Conservation (phyloP, 2,329 filamentous ascomycete species). For the Ophiostoma sp. region DNA sequence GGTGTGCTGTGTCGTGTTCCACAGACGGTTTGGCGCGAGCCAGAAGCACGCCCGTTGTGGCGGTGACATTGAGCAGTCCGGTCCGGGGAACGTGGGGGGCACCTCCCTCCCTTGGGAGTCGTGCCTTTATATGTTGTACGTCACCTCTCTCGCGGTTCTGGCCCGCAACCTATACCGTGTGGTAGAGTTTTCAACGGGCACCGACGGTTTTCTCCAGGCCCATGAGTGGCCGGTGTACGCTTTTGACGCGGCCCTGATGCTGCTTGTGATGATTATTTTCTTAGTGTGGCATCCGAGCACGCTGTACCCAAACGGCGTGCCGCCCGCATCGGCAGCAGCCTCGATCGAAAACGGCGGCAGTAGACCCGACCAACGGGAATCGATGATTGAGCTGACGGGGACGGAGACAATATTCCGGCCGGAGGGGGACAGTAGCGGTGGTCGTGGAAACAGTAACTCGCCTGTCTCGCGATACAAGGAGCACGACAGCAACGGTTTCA, state of each 20-base stretch:
- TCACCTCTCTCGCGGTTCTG: slow-evolving; percentile 42
- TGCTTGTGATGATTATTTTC: slow-evolving; percentile 32
- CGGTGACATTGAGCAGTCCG: background rate
- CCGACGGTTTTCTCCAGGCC: slow-evolving; percentile 42
- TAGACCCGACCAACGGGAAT: background rate
- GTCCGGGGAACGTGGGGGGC: background rate
- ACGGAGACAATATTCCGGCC: background rate
- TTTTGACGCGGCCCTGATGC: slow-evolving; percentile 47
- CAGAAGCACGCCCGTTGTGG: background rate
- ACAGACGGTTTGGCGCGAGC: slow-evolving; percentile 34
- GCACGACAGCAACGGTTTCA: background rate
- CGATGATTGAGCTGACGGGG: slow-evolving; percentile 22
- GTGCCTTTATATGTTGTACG: slow-evolving; percentile 41
- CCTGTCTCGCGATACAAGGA: background rate
- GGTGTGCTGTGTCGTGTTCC: slow-evolving; percentile 46
- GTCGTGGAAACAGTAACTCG: background rate
- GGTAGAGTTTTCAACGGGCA: slow-evolving; percentile 49
- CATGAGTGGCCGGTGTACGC: slow-evolving; percentile 48
- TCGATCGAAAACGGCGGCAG: background rate
- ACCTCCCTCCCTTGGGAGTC: slow-evolving; percentile 36
- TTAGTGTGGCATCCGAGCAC: slow-evolving; percentile 31
- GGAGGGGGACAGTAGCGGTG: background rate
- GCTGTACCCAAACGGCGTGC: slow-evolving; percentile 10
- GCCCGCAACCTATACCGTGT: slow-evolving; percentile 48
- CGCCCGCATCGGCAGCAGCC: background rate